Base-by-base conservation (phyloP, 169 alveolate genomes). In the Plasmodium cynomolgi region DNA sequence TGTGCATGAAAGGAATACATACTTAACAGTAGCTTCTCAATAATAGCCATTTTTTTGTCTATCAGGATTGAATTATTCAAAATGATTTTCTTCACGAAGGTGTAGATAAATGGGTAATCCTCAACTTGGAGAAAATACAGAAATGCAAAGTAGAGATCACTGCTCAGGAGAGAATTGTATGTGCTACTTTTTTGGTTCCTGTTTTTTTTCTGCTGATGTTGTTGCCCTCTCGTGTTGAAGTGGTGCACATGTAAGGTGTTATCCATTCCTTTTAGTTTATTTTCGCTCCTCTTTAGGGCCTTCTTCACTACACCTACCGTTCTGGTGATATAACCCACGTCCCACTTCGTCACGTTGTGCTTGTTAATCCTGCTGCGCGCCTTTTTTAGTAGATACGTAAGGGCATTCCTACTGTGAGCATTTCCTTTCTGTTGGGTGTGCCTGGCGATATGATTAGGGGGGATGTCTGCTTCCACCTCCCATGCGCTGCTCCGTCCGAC, bases 81-180 rank as follows among this genome's bases (percentile, higher is more conserved):
- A 34, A 90, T 39, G 31, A 90, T 56, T 2, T 44, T 80, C 83
- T 39, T 90, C 50, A 90, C 54, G 34, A 80, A 90, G 37, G 31
- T 31, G 39, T 20, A 90, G 47, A 90, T 39, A 68, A 81, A 80
- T 9, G 39, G 2, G 72, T 90, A 44, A 44, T 90, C 90, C 72
- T 90, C 29, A 0, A 37, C 58, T 7, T 34, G 26, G 37, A 90
- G 31, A 5, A 90, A 15, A 44, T 90, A 29, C n/a, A 80, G 20
- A 80, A 54, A 81, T 34, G 91, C 83, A 68, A 79, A 58, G 47
- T 90, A 80, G 20, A 62, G 33, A 41, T 90, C 90, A 33, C 73
- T 80, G 34, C 26, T 9, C 29, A 90, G 29, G 37, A 90, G 50
- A 1, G 90, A 58, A 13, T 17, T 29, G 31, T 90, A 90, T 13